These are phyloP conservation scores for Gentiana dahurica DNA, from an alignment of 257 asterid genomes.

Conservation along the genomic window DNA sequence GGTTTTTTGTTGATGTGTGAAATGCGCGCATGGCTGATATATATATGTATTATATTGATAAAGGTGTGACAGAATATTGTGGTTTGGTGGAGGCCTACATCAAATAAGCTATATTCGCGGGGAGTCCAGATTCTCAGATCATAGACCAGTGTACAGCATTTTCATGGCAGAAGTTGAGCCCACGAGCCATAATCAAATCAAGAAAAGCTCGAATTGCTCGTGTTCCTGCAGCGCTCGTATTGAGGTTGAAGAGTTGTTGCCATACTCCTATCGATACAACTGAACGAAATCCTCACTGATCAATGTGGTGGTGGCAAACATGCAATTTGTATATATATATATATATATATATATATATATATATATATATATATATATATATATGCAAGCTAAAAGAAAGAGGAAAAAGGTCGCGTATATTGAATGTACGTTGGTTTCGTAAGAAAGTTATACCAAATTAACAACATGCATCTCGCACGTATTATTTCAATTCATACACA, in stretches of 20 bases:
- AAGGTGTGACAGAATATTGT: constrained; percentile 97
- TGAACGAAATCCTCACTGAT: constrained; percentile 33
- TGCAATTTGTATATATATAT: too few species aligned
- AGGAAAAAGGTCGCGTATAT: too few species aligned
- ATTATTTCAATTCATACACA: too few species aligned
- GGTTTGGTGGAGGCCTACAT: constrained; percentile 84
- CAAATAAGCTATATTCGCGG: constrained; percentile 92
- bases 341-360: too few species aligned
- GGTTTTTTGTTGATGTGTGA: too few species aligned
- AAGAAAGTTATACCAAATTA: too few species aligned
- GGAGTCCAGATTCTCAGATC: constrained; percentile 91
- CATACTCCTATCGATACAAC: constrained; percentile 35
- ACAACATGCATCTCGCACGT: too few species aligned
- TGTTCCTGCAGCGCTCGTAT: constrained; percentile 40
- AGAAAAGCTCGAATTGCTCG: constrained; percentile 54
- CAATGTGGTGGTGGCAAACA: too few species aligned
- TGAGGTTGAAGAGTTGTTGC: constrained; percentile 89
- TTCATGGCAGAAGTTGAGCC: constrained; percentile 90
- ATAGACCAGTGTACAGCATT: constrained; percentile 72
- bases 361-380: too few species aligned
- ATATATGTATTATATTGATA: constrained; percentile 6
- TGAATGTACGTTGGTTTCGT: too few species aligned
- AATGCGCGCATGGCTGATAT: too few species aligned
- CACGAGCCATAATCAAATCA: constrained; percentile 39
- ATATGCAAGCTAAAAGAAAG: too few species aligned